A percentile compares a stretch with the other conserved stretches of the same genome.
phyloP scores from a whole-genome alignment of 257 asterid species.

The Craterostigma plantagineum region DNA sequence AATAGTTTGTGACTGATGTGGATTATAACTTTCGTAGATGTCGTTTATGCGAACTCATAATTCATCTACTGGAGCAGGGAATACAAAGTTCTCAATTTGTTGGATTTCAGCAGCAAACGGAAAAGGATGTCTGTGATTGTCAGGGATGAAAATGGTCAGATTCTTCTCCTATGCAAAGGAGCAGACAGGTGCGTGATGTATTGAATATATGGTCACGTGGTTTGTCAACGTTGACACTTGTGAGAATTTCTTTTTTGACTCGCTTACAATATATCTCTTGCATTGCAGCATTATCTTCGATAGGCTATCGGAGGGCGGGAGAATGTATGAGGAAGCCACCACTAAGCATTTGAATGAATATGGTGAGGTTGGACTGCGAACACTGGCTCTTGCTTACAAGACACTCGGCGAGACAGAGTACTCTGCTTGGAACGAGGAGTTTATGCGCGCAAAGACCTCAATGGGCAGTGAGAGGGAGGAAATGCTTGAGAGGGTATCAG shows the following conservation, averaged over 20 bases:
- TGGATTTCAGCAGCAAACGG: constrained; percentile 78
- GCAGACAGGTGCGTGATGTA: constrained; percentile 6
- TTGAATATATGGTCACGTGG: no score
- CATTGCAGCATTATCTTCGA: constrained; percentile 78
- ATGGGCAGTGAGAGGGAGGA: constrained; percentile 67
- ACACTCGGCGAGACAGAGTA: constrained; percentile 67
- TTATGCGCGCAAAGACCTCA: constrained; percentile 60
- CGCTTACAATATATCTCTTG: constrained; percentile 4
- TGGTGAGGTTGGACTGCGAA: constrained; percentile 92
- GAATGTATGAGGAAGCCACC: constrained; percentile 53
- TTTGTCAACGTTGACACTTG: background rate
- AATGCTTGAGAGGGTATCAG: constrained; percentile 71
- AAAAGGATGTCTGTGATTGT: constrained; percentile 12
- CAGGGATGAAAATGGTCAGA: constrained; percentile 37
- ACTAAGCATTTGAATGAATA: constrained; percentile 74
- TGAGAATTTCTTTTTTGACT: background rate
- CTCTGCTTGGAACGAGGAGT: constrained; percentile 82
- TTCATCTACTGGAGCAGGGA: constrained; percentile 38
- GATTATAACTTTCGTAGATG: constrained; percentile 4
- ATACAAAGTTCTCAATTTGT: constrained; percentile 77
- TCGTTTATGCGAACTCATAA: constrained; percentile 9
- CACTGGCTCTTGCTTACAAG: constrained; percentile 86
- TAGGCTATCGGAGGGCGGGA: constrained; percentile 59
- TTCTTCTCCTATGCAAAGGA: constrained; percentile 7
- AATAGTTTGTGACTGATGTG: background rate